These are phyloP conservation scores for Sextonia rubra DNA, from an alignment of 164 flowering plant genomes.

Conservation along the genomic window DNA sequence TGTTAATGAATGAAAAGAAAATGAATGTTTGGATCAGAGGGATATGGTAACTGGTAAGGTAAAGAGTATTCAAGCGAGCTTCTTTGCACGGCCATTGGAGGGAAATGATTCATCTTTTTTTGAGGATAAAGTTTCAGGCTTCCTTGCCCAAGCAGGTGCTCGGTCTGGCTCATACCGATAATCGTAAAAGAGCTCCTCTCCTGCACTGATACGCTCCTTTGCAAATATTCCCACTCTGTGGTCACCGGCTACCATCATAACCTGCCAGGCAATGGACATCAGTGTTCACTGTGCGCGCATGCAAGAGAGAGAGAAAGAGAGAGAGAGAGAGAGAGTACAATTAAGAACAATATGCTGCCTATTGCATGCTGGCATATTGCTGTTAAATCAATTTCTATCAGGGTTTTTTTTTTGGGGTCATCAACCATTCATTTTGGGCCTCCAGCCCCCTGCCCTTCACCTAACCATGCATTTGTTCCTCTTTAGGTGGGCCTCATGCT, in stretches of 20 bases:
- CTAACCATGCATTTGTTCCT: no score
- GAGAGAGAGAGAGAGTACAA: background rate
- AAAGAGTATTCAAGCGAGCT: conserved; percentile 58
- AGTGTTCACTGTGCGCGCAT: no score
- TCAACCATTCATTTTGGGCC: no score
- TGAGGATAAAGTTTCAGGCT: conserved; percentile 75
- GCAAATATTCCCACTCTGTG: conserved; percentile 99
- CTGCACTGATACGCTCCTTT: conserved; percentile 78
- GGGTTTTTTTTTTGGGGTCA: no score
- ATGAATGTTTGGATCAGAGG: background rate
- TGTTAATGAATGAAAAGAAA: background rate
- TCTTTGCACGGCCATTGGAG: conserved; percentile 86
- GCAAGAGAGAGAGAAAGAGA: background rate
- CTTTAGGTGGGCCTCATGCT: no score
- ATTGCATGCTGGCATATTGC: background rate
- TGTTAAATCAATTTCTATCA: background rate
- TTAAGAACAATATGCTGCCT: background rate
- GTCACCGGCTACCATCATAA: conserved; percentile 97
- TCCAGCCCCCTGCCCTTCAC: no score
- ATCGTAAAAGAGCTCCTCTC: conserved; percentile 96
- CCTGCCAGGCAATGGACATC: conserved; percentile 39
- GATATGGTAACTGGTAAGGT: background rate
- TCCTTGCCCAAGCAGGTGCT: conserved; percentile 99
- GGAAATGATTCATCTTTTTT: conserved; percentile 67
- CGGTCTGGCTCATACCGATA: conserved; percentile 94